Evolutionary conservation across 1,139 yeast species (phyloP).

Genomic region (Debaryomyces singareniensis): DNA sequence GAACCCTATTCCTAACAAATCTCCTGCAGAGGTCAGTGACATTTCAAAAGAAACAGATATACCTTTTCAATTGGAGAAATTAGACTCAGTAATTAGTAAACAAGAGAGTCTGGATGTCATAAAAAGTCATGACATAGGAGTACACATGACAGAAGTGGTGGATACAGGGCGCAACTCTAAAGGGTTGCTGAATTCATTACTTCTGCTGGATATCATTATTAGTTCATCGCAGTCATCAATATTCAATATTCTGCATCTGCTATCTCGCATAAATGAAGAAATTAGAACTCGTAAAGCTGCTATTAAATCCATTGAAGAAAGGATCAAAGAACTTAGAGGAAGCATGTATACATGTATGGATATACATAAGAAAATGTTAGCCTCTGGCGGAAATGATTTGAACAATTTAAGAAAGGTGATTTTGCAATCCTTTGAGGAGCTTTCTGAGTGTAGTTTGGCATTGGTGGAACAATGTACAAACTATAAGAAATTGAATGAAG

Average conservation of each 20-base stretch:
- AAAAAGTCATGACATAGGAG: not conserved
- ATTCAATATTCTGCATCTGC: not conserved
- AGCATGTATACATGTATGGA: constrained; percentile 17
- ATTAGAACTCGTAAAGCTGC: constrained; percentile 7
- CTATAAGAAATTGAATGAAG: constrained; percentile 26
- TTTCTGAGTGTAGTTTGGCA: constrained; percentile 40
- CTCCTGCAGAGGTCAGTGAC: constrained; percentile 1
- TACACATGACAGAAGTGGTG: not conserved
- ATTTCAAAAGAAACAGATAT: constrained; percentile 6
- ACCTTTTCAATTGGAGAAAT: too few relatives aligned
- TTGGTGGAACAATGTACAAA: constrained; percentile 43
- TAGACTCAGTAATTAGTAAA: too few relatives aligned
- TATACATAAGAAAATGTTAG: constrained; percentile 17
- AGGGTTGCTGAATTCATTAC: too few relatives aligned
- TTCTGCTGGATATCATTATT: not conserved
- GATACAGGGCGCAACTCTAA: too few relatives aligned
- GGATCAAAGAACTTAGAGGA: constrained; percentile 12
- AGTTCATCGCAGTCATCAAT: not conserved
- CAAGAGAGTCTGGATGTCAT: too few relatives aligned
- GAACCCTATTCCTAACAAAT: not conserved
- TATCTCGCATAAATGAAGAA: not conserved
- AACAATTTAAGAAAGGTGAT: constrained; percentile 22
- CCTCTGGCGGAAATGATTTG: constrained; percentile 28
- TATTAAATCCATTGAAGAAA: constrained; percentile 9
- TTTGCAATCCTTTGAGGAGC: constrained; percentile 21